Percentiles rank a stretch among this genome's conserved stretches.
These are phyloP conservation scores for Ophiocordyceps australis DNA, from an alignment of 2,329 filamentous ascomycete genomes.

Conservation along the genomic window DNA sequence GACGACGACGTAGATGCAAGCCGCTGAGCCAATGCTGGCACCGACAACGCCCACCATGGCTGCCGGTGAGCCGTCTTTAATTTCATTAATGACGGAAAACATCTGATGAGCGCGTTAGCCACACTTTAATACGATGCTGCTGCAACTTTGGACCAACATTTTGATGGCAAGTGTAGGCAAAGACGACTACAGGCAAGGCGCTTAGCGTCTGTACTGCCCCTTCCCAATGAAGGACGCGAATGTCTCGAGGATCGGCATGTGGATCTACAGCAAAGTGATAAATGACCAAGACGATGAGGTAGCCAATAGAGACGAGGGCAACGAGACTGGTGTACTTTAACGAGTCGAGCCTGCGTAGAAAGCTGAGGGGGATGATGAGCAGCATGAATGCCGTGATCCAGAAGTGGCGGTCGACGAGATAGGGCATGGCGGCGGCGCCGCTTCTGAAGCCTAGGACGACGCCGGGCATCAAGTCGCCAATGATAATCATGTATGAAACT, in stretches of 20 bases:
- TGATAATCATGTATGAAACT: conserved; percentile 96
- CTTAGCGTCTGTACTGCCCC: conserved; percentile 64
- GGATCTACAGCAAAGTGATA: conserved; percentile 81
- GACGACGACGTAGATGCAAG: conserved; percentile 72
- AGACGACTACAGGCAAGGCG: conserved; percentile 86
- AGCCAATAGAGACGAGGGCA: conserved; percentile 82
- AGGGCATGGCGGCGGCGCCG: conserved; percentile 41
- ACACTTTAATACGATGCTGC: not conserved
- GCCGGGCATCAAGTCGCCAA: conserved; percentile 94
- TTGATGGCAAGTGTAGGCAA: conserved; percentile 98
- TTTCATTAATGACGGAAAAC: conserved; percentile 97
- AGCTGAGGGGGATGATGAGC: conserved; percentile 85
- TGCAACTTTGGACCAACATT: conserved; percentile 41
- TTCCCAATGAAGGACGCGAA: conserved; percentile 63
- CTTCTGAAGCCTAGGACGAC: conserved; percentile 69
- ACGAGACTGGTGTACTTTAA: conserved; percentile 93
- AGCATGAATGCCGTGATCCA: conserved; percentile 98
- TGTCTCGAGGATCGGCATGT: conserved; percentile 50
- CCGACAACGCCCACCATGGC: conserved; percentile 62
- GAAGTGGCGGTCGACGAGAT: conserved; percentile 78
- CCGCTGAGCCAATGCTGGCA: conserved; percentile 77
- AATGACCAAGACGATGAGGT: conserved; percentile 80
- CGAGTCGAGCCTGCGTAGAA: conserved; percentile 78
- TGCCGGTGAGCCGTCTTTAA: conserved; percentile 61
- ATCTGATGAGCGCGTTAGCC: conserved; percentile 38